These are phyloP conservation scores for Botrytis medusae DNA, from an alignment of 2,329 filamentous ascomycete species.

Conservation along the genomic window DNA sequence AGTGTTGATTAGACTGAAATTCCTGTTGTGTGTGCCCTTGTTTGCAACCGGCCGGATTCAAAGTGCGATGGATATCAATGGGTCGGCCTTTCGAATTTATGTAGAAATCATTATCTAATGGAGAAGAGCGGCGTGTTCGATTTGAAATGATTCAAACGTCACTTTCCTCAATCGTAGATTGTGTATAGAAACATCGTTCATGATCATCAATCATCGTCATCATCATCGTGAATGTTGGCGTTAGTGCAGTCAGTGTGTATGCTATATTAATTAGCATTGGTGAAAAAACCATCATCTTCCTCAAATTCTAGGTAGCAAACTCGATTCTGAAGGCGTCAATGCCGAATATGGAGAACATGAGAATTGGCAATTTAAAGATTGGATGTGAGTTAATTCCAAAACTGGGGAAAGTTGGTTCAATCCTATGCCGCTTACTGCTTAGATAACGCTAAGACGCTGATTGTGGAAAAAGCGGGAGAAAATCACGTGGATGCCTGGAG, in stretches of 20 bases:
- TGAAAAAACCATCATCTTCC: background rate
- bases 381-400: background rate
- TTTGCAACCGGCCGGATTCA: background rate
- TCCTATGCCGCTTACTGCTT: background rate
- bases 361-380: too few relatives aligned
- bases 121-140: background rate
- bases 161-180: too few relatives aligned
- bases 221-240: background rate
- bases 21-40: background rate
- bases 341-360: background rate
- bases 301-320: background rate
- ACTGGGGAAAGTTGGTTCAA: background rate
- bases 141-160: background rate
- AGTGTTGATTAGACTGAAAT: background rate
- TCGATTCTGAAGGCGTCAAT: background rate
- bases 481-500: conserved; percentile 7
- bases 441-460: background rate
- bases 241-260: background rate
- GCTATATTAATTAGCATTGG: background rate
- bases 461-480: background rate
- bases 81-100: background rate
- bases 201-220: background rate
- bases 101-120: background rate
- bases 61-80: background rate
- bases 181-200: background rate